Base-by-base conservation (phyloP, 2,329 filamentous ascomycete genomes). In the Chrysoporthe cubensis region DNA sequence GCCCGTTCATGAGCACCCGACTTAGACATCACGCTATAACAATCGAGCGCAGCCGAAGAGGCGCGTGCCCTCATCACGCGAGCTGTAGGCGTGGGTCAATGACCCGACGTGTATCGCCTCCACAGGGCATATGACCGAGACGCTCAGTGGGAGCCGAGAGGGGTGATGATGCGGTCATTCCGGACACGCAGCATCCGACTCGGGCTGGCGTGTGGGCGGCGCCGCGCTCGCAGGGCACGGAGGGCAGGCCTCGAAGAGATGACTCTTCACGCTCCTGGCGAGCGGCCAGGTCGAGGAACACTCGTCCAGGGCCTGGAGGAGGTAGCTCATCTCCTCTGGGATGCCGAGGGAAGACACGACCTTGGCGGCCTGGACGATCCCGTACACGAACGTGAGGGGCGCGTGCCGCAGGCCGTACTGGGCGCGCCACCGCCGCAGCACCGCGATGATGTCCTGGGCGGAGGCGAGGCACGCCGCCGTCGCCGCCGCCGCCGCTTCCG, bases 361-460 rank as follows among this genome's bases (percentile, higher is more conserved):
- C 9, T 71, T 70, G 3, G 66, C 69, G 1, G 73, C 74, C 58
- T 74, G 72, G 1, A 73, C 73, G 3, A 72, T 67, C 0, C 67
- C 72, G 44, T 76, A 76, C 0, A 74, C 70, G 4, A 76, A 68
- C 0, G 74, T 71, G 6, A 76, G 65, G 0, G 74, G 72, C 2
- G 70, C 68, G 4, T 75, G 69, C 9, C 66, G 59, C 0, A 76
- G 66, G 2, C 71, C 71, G 7, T 73, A 72, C 6, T 74, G 73
- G 34, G 67, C 70, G 0, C 74, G 60, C 21, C 73, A 74, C 9
- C 70, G 63, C 18, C 73, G 66, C 1, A 75, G 2, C 7, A 76
- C 66, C 1, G 69, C 71, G 0, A 66, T 65, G 7, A 75, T 73
- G 4, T 74, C 71, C 42, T 72, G 62, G 2, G 74, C 72, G 2